A percentile compares a stretch with the other conserved stretches of the same genome.
These are phyloP conservation scores for Curvularia sp. DNA, from an alignment of 2,329 filamentous ascomycete genomes.

Conservation along the genomic window DNA sequence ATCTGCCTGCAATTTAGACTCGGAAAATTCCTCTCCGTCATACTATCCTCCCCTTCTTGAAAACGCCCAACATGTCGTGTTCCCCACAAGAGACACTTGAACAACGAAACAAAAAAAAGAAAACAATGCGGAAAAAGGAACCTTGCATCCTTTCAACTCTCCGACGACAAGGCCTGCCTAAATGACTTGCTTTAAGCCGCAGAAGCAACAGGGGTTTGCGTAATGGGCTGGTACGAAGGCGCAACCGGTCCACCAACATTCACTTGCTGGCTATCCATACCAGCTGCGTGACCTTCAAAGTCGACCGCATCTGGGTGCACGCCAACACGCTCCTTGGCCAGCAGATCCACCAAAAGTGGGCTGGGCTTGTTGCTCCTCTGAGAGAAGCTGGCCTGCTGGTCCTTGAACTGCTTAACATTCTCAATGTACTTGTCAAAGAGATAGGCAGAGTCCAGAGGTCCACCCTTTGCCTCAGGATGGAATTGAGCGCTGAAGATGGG, in stretches of 20 bases:
- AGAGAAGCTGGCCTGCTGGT: conserved; percentile 73
- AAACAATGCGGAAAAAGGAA: not conserved
- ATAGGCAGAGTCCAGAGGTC: conserved; percentile 93
- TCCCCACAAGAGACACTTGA: not conserved
- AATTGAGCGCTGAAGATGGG: conserved; percentile 99
- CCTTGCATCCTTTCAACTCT: not conserved
- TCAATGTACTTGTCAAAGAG: conserved; percentile 96
- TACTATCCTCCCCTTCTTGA: not conserved
- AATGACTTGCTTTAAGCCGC: conserved; percentile 30
- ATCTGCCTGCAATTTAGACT: not conserved
- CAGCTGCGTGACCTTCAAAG: conserved; percentile 41
- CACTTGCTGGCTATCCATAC: conserved; percentile 39
- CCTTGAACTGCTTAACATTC: conserved; percentile 88
- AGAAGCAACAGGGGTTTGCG: conserved; percentile 39
- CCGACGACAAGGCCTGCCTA: not conserved
- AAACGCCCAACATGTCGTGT: not conserved
- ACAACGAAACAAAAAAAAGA: conserved; percentile 3
- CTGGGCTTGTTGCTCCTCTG: conserved; percentile 86
- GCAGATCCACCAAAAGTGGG: conserved; percentile 85
- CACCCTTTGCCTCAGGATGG: conserved; percentile 97
- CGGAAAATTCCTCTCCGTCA: not conserved
- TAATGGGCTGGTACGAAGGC: conserved; percentile 45
- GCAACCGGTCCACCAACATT: conserved; percentile 39
- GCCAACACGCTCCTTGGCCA: conserved; percentile 93
- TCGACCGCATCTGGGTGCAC: conserved; percentile 62